Conservation (phyloP, 108 stramenopile genomes). For the Phaeodactylum tricornutum region DNA sequence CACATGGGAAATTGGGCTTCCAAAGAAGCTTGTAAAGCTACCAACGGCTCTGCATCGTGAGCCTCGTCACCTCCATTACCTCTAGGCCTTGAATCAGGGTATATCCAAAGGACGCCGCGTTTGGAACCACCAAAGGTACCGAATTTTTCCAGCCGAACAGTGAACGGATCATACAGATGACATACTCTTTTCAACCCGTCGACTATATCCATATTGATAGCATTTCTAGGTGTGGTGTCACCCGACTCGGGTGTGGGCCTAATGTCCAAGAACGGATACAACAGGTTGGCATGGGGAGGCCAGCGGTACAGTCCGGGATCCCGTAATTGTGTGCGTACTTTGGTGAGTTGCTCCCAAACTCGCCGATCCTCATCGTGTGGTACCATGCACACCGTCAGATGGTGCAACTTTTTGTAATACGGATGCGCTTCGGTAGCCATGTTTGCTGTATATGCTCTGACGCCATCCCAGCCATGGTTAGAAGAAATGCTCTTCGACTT, state of each 20-base stretch:
- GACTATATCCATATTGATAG: too few species aligned
- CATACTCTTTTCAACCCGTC: too few species aligned
- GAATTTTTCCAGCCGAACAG: slow-evolving; percentile 35
- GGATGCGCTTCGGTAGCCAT: too few species aligned
- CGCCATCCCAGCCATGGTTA: too few species aligned
- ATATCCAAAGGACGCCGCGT: slow-evolving; percentile 67
- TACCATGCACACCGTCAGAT: slow-evolving; percentile 58
- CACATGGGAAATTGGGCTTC: slow-evolving; percentile 57
- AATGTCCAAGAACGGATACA: slow-evolving; percentile 58
- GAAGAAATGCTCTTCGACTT: too few species aligned
- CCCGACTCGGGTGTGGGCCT: not conserved
- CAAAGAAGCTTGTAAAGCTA: slow-evolving; percentile 24
- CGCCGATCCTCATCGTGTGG: slow-evolving; percentile 37
- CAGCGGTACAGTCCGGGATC: slow-evolving; percentile 77
- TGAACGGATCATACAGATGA: slow-evolving; percentile 42
- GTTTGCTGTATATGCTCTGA: too few species aligned
- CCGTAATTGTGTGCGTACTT: slow-evolving; percentile 36
- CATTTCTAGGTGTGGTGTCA: too few species aligned
- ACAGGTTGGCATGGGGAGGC: slow-evolving; percentile 74
- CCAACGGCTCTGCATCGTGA: not conserved
- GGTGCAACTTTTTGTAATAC: slow-evolving; percentile 35
- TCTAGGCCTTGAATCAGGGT: slow-evolving; percentile 18
- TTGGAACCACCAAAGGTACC: slow-evolving; percentile 64
- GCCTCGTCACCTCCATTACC: slow-evolving; percentile 16
- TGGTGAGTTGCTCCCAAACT: slow-evolving; percentile 44